A percentile compares a stretch with the other conserved stretches of the same genome.
Conservation (phyloP, 2,329 filamentous ascomycete genomes). For the Trichoderma oligosporum region DNA sequence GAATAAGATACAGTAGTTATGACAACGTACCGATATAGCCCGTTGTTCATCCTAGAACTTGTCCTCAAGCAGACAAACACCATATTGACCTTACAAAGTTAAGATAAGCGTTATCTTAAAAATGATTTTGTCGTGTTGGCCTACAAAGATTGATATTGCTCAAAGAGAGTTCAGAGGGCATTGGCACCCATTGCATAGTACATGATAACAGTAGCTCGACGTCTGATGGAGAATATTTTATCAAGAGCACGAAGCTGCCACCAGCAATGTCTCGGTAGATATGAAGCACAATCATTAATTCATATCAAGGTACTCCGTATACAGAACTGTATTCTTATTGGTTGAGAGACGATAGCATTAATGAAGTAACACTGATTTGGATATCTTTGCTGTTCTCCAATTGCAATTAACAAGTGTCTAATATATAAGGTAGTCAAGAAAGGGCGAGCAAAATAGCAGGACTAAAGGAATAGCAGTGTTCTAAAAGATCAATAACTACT, state of each 20-base stretch:
- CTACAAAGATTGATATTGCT: not conserved
- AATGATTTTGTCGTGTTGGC: slow-evolving; percentile 3
- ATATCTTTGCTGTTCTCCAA: not conserved
- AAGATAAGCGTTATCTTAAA: slow-evolving; percentile 18
- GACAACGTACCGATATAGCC: slow-evolving; percentile 27
- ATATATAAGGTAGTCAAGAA: too few relatives aligned
- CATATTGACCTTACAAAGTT: slow-evolving; percentile 17
- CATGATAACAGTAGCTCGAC: not conserved
- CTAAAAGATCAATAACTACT: too few relatives aligned
- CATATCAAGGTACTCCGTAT: too few relatives aligned
- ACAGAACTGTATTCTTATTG: not conserved
- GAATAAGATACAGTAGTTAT: too few relatives aligned
- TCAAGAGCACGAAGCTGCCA: not conserved
- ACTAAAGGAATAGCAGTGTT: too few relatives aligned
- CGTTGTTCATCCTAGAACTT: slow-evolving; percentile 21
- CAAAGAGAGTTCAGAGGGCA: not conserved
- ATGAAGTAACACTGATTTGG: not conserved
- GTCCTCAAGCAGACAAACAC: slow-evolving; percentile 17
- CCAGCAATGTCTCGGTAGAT: too few relatives aligned
- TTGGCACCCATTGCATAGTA: not conserved
- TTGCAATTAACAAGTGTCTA: not conserved
- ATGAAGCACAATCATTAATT: not conserved
- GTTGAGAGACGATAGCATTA: not conserved
- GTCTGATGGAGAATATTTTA: too few relatives aligned
- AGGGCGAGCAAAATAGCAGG: too few relatives aligned